Evolutionary conservation across 352 stramenopile genomes (phyloP).

Genomic region (Phytophthora lateralis): DNA sequence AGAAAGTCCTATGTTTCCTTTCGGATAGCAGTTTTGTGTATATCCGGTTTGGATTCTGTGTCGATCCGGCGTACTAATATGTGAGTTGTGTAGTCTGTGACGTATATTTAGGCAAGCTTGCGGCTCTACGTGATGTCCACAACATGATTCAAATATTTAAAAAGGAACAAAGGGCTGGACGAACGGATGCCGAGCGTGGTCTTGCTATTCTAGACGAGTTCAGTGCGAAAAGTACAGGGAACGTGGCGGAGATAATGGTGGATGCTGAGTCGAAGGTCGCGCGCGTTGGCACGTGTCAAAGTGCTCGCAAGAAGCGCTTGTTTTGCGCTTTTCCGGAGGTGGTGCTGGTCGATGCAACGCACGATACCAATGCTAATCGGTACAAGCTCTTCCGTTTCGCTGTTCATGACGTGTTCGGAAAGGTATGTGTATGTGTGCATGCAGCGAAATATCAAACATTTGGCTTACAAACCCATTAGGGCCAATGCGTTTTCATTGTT

Average conservation of each 20-base stretch:
- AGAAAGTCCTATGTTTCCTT: too few species aligned
- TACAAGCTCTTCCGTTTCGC: not conserved
- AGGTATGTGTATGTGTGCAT: not conserved
- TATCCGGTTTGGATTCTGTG: not conserved
- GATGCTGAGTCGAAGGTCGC: not conserved
- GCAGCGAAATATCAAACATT: too few species aligned
- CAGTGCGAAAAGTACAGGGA: not conserved
- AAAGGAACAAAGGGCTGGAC: not conserved
- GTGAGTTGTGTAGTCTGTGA: not conserved
- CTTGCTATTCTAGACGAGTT: slow-evolving; percentile 1
- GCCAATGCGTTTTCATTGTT: not conserved
- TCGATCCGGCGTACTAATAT: not conserved
- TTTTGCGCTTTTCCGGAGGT: not conserved
- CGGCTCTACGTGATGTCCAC: not conserved
- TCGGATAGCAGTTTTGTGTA: slow-evolving; percentile 2
- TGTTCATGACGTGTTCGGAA: not conserved
- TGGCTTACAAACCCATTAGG: not conserved
- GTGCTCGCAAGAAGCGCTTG: not conserved
- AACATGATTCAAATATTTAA: slow-evolving; percentile 1
- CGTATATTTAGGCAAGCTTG: not conserved
- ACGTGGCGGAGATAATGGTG: not conserved
- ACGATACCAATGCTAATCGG: not conserved
- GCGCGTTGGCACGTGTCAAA: not conserved
- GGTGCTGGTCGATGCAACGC: not conserved
- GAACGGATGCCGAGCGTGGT: not conserved